Base-by-base conservation (phyloP, 108 stramenopile genomes). In the Schizochytrium sp. region DNA sequence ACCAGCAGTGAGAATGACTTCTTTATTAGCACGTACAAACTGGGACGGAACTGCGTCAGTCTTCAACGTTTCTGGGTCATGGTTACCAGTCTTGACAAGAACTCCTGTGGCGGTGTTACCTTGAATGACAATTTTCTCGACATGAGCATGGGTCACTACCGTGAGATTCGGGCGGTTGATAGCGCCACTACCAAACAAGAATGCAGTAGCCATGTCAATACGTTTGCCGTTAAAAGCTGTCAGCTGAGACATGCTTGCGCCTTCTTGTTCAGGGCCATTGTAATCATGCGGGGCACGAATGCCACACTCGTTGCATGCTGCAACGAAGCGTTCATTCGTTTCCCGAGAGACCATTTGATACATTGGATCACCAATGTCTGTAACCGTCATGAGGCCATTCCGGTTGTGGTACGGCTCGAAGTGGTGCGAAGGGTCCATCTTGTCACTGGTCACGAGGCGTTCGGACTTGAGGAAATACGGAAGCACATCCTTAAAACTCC, bases 1-100 rank as follows among this genome's bases (percentile, higher is more conserved):
- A 55, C 96, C 96, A 3, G 94, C 91, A 28, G 92, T 72, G 49
- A 95, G 53, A n/a, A 96, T 94, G 57, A 96, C 95, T 90, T 95
- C 94, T 61, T 89, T 83, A 17, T 40, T 17, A n/a, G 2, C 40
- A 8, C 15, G 8, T 10, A 83, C 47, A 53, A 40, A 83, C 28
- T 55, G 76, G 28, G 47, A 55, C 13, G 76, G 76, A 15, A 83
- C 28, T 2, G 49, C 55, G 47, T 83, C 76, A 53, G 50, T 38
- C 76, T 49, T 55, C 38, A 83, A 53, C 47, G 76, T 55, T 28
- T 49, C 76, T 47, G 53, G 28, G 40, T 83, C 76, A 2, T 19
- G 12, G 15, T 83, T 40, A 0, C 76, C 76, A 5, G 47, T 49
- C 76, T 83, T 83, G 76, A 83, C 8, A 5, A 55, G 10, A 3